Percentiles rank a stretch among this genome's conserved stretches.
Evolutionary conservation across 2,329 filamentous ascomycete species (phyloP).

Genomic region (Lachnum nothofagi): DNA sequence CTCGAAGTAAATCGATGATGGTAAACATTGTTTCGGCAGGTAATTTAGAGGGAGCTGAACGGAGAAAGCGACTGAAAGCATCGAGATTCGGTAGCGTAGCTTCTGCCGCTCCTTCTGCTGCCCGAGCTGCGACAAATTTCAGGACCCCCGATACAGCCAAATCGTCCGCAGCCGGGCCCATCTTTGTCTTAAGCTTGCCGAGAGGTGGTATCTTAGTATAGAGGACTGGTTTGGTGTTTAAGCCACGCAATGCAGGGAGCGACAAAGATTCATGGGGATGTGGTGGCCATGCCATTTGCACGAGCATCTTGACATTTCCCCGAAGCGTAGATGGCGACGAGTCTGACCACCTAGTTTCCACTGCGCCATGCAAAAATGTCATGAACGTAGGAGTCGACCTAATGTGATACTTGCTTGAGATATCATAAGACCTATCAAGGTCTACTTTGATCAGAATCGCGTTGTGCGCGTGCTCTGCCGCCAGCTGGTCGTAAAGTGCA

Average conservation of each 20-base stretch:
- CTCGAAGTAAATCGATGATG: constrained; percentile 77
- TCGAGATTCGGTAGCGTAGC: constrained; percentile 66
- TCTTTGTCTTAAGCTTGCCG: constrained; percentile 73
- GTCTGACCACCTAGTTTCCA: constrained; percentile 76
- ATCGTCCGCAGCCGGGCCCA: constrained; percentile 58
- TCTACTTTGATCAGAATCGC: constrained; percentile 79
- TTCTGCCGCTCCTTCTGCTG: constrained; percentile 55
- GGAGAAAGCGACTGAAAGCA: constrained; percentile 58
- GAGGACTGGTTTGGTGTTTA: constrained; percentile 55
- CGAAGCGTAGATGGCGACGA: constrained; percentile 64
- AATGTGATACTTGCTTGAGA: constrained; percentile 62
- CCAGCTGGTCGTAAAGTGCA: constrained; percentile 74
- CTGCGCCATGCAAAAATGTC: constrained; percentile 70
- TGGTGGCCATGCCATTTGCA: constrained; percentile 67
- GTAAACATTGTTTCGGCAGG: constrained; percentile 67
- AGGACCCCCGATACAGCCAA: constrained; percentile 59
- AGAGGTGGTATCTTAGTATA: constrained; percentile 78
- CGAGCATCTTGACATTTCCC: constrained; percentile 66
- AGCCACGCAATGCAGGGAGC: constrained; percentile 64
- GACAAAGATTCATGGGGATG: constrained; percentile 71
- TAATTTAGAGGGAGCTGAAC: constrained; percentile 49
- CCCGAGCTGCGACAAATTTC: constrained; percentile 63
- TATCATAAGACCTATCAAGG: constrained; percentile 59
- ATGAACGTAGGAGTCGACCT: constrained; percentile 83
- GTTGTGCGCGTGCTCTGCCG: constrained; percentile 63